phyloP scores from a whole-genome alignment of 345 rosid genomes.

The Theobroma cacao region DNA sequence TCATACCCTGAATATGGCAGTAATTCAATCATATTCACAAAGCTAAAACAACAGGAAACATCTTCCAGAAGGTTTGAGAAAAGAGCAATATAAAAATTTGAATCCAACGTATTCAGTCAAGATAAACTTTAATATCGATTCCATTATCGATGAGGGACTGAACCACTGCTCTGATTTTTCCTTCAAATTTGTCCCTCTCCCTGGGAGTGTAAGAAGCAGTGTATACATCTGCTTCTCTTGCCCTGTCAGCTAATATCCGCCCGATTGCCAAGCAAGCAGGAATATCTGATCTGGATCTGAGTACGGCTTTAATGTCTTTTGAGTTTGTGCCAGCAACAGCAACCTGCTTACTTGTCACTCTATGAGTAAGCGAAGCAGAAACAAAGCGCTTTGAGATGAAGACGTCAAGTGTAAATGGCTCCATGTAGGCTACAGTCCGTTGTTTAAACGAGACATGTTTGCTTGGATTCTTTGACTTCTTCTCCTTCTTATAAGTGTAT shows the following conservation, averaged over 20 bases:
- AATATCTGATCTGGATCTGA: conserved; percentile 77
- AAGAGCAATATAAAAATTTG: not conserved
- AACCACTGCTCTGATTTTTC: conserved; percentile 90
- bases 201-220: conserved; percentile 83
- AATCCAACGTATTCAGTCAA: conserved; percentile 41
- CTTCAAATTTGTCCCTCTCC: conserved; percentile 93
- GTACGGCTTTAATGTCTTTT: conserved; percentile 83
- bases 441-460: conserved; percentile 87
- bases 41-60: not conserved
- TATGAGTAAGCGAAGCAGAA: conserved; percentile 85
- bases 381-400: conserved; percentile 92
- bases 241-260: conserved; percentile 71
- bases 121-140: conserved; percentile 75
- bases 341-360: conserved; percentile 88
- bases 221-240: conserved; percentile 85
- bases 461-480: conserved; percentile 72
- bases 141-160: conserved; percentile 88
- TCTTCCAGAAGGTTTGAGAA: not conserved
- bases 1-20: not conserved
- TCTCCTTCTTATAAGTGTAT: conserved; percentile 81
- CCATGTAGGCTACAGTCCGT: conserved; percentile 75
- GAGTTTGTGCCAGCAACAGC: conserved; percentile 98
- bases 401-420: conserved; percentile 86
- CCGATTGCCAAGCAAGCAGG: conserved; percentile 90
- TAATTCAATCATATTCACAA: not conserved